These are phyloP conservation scores for Yueomyces sinensis DNA, from an alignment of 805 yeast species.

Conservation along the genomic window DNA sequence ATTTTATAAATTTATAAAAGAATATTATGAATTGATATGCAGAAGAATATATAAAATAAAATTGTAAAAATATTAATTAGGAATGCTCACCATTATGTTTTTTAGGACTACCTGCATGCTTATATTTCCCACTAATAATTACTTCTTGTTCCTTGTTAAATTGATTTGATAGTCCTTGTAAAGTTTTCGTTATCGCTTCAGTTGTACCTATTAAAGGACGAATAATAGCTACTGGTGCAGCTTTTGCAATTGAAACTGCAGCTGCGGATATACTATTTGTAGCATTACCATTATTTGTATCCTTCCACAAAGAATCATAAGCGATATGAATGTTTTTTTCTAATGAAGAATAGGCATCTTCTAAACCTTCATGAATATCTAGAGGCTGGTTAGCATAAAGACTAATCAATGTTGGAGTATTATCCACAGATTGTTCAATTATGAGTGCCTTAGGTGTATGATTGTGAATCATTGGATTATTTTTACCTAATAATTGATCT, in stretches of 20 bases:
- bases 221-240: slow-evolving; percentile 68
- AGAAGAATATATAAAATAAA: no score
- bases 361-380: slow-evolving; percentile 56
- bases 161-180: slow-evolving; percentile 74
- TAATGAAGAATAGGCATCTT: slow-evolving; percentile 59
- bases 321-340: slow-evolving; percentile 59
- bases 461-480: slow-evolving; percentile 22
- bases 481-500: slow-evolving; percentile 24
- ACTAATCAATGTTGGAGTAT: slow-evolving; percentile 35
- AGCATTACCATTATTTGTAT: slow-evolving; percentile 1
- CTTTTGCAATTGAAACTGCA: slow-evolving; percentile 51
- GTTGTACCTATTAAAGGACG: slow-evolving; percentile 89
- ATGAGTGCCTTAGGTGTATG: slow-evolving; percentile 17
- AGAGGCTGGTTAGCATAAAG: slow-evolving; percentile 78
- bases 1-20: no score
- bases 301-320: slow-evolving; percentile 39
- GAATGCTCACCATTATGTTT: no score
- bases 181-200: slow-evolving; percentile 71
- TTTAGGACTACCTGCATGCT: no score
- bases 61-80: no score
- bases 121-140: slow-evolving; percentile 57
- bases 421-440: slow-evolving; percentile 12
- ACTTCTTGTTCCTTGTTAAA: slow-evolving; percentile 51
- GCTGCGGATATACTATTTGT: slow-evolving; percentile 51
- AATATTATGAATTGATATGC: no score